Base-by-base conservation (phyloP, 148 eudicot genomes). In the Polygonum aviculare region DNA sequence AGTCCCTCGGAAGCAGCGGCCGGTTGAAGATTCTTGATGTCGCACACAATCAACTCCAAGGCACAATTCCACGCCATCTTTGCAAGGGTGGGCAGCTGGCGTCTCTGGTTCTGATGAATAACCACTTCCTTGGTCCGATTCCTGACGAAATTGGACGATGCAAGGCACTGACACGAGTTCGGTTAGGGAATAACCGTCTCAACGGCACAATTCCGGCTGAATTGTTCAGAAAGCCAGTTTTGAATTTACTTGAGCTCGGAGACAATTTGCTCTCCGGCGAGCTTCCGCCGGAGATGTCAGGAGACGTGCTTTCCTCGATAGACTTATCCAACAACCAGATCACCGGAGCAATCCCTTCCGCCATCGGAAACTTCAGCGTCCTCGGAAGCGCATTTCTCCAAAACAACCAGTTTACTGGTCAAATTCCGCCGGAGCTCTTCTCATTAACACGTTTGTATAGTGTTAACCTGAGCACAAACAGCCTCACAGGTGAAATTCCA, bases 181-280 rank as follows among this genome's bases (percentile, higher is more conserved):
- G 94, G 36, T 51, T 88, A 16, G 70, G 71, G 50, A 69, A 73
- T 16, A 90, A 88, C 77, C 74, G 70, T 67, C 74, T 90, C 22
- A 81, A 84, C 36, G 90, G 94, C 18, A 72, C 84, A 0, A 81
- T 90, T 73, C 89, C 91, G n/a, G 45, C 74, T 2, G 86, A 86
- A 9, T 38, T 90, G 50, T 80, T 90, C 54, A 75, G 59, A 69
- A 51, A 88, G 77, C 89, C 91, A 0, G 14, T 21, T 69, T 70
- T 76, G 26, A 77, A 69, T 2, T 79, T 82, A 11, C 77, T 88
- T 9, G 85, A 90, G 77, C 71, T 90, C 8, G 75, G 59, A 39
- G 77, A 84, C 75, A 90, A 90, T 73, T 82, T 77, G n/a, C 72
- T 90, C 39, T 78, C 77, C 3, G 88, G 94, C 5, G 78, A 82